phyloP scores from a whole-genome alignment of 805 yeast genomes.

The Wickerhamomyces rabaulensis region DNA sequence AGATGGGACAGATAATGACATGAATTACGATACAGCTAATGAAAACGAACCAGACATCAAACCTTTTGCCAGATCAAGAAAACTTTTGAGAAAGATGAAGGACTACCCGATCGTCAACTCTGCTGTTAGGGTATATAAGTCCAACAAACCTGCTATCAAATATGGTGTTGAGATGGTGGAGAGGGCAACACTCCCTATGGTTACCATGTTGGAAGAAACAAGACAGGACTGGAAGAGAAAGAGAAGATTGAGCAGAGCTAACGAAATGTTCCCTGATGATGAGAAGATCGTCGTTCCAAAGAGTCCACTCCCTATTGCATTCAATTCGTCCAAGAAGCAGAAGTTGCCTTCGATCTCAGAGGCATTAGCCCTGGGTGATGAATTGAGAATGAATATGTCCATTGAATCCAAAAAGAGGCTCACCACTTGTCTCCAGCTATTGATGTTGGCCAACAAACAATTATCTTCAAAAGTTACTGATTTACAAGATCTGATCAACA shows the following conservation, averaged over 20 bases:
- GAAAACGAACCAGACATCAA: conserved; percentile 7
- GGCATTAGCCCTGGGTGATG: conserved; percentile 32
- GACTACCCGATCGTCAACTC: conserved; percentile 27
- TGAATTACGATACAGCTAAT: conserved; percentile 36
- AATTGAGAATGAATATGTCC: conserved; percentile 35
- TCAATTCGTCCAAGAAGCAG: conserved; percentile 17
- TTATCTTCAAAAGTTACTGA: conserved; percentile 60
- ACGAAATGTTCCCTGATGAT: conserved; percentile 25
- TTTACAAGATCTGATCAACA: conserved; percentile 52
- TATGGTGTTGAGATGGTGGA: conserved; percentile 60
- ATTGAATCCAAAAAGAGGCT: conserved; percentile 72
- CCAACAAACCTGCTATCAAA: conserved; percentile 36
- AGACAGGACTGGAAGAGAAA: conserved; percentile 30
- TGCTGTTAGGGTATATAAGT: conserved; percentile 1
- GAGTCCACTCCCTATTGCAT: background rate
- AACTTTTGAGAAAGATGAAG: conserved; percentile 40
- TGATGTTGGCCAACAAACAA: conserved; percentile 76
- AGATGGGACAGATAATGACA: conserved; percentile 27
- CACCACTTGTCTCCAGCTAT: conserved; percentile 72
- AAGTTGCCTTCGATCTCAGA: conserved; percentile 31
- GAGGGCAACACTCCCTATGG: conserved; percentile 50
- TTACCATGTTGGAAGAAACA: conserved; percentile 38
- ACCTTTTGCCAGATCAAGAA: conserved; percentile 6
- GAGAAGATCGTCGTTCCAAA: background rate
- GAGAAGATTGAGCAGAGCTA: conserved; percentile 29